Evolutionary conservation across 2,329 filamentous ascomycete species (phyloP), one percentile per base, ranked within the genome.

Genomic region (Cephalotrichum gorgonifer): DNA sequence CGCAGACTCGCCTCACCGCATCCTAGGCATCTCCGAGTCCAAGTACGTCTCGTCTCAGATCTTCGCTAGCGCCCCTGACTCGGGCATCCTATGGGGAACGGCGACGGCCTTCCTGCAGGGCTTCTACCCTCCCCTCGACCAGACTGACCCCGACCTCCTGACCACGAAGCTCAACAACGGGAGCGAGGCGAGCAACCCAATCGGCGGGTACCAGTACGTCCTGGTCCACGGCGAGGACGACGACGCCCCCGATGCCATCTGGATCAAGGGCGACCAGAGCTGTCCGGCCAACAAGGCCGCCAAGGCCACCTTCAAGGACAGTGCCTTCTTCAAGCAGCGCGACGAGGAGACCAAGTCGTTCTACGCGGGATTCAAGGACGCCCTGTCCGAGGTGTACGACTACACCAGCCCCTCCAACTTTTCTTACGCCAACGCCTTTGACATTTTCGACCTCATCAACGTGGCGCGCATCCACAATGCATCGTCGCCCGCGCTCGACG

Each of bases 251-350:
- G 60, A 64, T 43, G 62, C 59, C 11, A 62, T 65, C 44, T 65
- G 63, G 63, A 64, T 65, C 55, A 65, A 65, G 53, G 63, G 63
- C 7, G 63, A 64, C 9, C 62, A 64, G 2, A 54, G 52, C n/a
- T 64, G 62, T 41, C 62, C 63, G 4, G 58, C 57, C 3, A 60
- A 59, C 27, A 55, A 51, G 1, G 53, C 50, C 0, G 54, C 62
- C 0, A 58, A 55, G 43, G 56, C 59, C 51, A 53, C 58, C 1
- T 65, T 63, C 41, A 50, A 52, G 48, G 43, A 59, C n/a, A 64
- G 61, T 46, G 53, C 55, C 1, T 52, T 55, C 1, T 65, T 59
- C 41, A 38, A 52, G 30, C 44, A 57, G 17, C 60, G 58, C 2
- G 49, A 54, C 1, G 51, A 60, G 8, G 56, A 57, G 2, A 65